Evolutionary conservation across 306 rosid genomes (phyloP), one percentile per base, ranked within the genome.

Genomic region (Acacia confusa): DNA sequence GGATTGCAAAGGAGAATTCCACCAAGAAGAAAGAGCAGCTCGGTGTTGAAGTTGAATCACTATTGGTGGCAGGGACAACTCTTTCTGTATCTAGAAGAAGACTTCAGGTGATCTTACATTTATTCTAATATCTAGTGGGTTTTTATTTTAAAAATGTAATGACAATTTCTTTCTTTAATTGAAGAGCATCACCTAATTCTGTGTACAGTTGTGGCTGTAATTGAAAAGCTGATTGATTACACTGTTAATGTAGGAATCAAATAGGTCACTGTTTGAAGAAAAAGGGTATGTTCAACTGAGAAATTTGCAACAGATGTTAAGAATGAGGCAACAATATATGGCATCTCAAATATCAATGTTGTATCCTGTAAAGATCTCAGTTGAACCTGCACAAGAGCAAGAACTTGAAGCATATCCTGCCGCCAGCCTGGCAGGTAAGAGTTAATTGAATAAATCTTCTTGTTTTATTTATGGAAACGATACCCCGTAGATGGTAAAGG

Each of bases 401-500:
- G 99, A 95, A 82, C 99, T 95, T 79, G 99, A 95, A 82, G 85
- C 97, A 77, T 92, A 88, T 92, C 99, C 98, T 60, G 78, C 86
- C 78, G 89, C 87, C 84, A 84, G 86, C 86, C 78, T 70, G 65
- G 76, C 91, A 86, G 99, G 94, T 95, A 91, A 57, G 8, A 45
- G 75, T 75, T 72, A 38, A 66, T 53, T 72, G 75, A 55, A 67
- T 70, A 34, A 19, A 19, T 74, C 25, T 57, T 57, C 8, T 71
- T 83, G 58, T 61, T 64, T 58, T 30, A 14, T 32, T 61, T 68
- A 40, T 32, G 70, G 43, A 38, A 44, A 53, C 76, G 12, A 60
- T 74, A 55, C 71, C 48, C 53, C 9, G 17, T 69, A 20, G 55
- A 10, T 61, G 61, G 72, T 47, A 75, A 63, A 78, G 32, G 78